phyloP scores from a whole-genome alignment of 1,284 basidiomycete species.

The Ceratobasidium sp. region DNA sequence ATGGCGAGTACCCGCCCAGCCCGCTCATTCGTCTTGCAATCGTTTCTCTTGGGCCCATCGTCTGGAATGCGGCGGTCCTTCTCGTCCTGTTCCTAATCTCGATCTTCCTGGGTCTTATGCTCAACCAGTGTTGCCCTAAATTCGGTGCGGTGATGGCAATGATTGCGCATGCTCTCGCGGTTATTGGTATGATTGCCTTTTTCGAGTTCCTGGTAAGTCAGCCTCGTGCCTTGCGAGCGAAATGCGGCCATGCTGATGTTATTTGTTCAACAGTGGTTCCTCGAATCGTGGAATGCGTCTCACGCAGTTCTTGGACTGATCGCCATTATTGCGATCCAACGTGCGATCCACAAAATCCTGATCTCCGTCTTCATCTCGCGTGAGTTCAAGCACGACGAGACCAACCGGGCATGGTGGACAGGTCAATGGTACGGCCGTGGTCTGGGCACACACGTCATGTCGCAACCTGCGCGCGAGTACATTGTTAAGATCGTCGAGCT shows the following conservation, averaged over 20 bases:
- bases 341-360: constrained; percentile 89
- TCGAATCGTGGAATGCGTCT: constrained; percentile 91
- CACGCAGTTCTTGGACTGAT: constrained; percentile 92
- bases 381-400: constrained; percentile 98
- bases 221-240: constrained; percentile 13
- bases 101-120: constrained; percentile 90
- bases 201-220: constrained; percentile 89
- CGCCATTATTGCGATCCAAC: constrained; percentile 86
- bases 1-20: constrained; percentile 74
- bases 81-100: constrained; percentile 89
- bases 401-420: constrained; percentile 97
- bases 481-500: constrained; percentile 98
- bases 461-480: constrained; percentile 93
- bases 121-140: constrained; percentile 82
- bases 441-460: constrained; percentile 85
- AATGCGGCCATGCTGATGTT: constrained; percentile 46
- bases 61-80: constrained; percentile 92
- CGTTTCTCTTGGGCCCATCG: constrained; percentile 92
- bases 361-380: constrained; percentile 92
- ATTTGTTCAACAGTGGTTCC: constrained; percentile 77
- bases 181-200: constrained; percentile 88
- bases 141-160: constrained; percentile 93
- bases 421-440: constrained; percentile 96
- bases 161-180: constrained; percentile 82
- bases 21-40: constrained; percentile 92